Percentiles rank a stretch among this genome's conserved stretches.
phyloP scores from a whole-genome alignment of 116 monocot species.

The Thalassia testudinum region DNA sequence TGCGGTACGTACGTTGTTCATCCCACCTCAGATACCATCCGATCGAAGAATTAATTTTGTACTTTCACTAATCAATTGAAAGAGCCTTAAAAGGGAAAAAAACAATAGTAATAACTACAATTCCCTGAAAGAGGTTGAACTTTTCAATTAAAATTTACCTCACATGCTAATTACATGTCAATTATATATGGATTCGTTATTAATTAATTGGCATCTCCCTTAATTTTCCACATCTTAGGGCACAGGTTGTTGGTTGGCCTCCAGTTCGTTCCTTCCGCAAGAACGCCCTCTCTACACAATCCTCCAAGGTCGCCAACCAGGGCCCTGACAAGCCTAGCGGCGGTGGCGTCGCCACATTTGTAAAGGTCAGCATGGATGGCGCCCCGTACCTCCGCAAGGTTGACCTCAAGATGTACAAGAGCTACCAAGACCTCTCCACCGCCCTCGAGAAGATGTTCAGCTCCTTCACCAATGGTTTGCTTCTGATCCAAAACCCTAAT shows the following conservation, averaged over 20 bases:
- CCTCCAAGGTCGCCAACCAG: conserved; percentile 1
- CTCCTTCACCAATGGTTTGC: conserved; percentile 41
- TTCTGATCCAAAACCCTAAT: too few species aligned
- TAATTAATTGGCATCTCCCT: too few species aligned
- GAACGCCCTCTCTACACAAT: background rate
- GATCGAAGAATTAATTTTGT: too few species aligned
- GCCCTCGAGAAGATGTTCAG: conserved; percentile 56
- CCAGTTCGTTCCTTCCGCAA: conserved; percentile 8
- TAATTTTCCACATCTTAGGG: conserved; percentile 1
- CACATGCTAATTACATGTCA: too few species aligned
- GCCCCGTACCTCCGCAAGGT: conserved; percentile 52
- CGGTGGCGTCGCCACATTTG: background rate
- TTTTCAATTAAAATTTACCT: too few species aligned
- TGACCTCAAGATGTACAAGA: conserved; percentile 26
- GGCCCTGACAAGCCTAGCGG: conserved; percentile 3
- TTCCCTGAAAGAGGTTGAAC: too few species aligned
- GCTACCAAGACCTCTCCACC: conserved; percentile 37
- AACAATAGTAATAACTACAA: too few species aligned
- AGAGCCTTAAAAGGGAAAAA: too few species aligned
- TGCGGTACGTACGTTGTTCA: too few species aligned
- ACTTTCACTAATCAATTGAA: too few species aligned
- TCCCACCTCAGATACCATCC: too few species aligned
- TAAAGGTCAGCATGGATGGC: conserved; percentile 67
- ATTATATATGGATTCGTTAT: too few species aligned
- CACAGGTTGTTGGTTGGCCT: conserved; percentile 14